These are phyloP conservation scores for Mycena galopus DNA, from an alignment of 768 basidiomycete species.

Conservation along the genomic window DNA sequence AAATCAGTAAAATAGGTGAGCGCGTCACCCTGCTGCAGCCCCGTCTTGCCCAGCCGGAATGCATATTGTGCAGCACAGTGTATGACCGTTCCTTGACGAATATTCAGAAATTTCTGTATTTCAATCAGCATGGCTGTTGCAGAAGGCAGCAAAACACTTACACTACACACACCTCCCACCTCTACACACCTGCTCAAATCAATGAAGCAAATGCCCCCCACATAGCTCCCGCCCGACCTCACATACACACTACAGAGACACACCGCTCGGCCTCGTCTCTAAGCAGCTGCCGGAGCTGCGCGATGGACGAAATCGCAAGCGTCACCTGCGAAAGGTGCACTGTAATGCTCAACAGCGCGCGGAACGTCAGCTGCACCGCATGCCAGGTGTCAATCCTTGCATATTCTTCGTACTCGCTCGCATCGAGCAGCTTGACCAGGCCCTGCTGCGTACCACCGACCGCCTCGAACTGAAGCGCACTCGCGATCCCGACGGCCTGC, in stretches of 20 bases:
- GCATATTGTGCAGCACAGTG: constrained; percentile 76
- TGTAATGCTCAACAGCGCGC: constrained; percentile 79
- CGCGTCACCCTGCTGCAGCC: constrained; percentile 54
- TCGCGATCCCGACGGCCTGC: constrained; percentile 64
- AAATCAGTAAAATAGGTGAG: constrained; percentile 55
- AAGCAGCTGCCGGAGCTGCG: constrained; percentile 81
- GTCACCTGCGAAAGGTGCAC: constrained; percentile 88
- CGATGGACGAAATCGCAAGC: constrained; percentile 77
- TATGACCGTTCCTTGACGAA: constrained; percentile 65
- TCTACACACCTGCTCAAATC: constrained; percentile 76
- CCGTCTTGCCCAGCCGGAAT: constrained; percentile 61
- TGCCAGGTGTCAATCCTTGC: constrained; percentile 76
- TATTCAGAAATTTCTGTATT: constrained; percentile 73
- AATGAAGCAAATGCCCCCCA: constrained; percentile 83
- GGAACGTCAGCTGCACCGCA: constrained; percentile 80
- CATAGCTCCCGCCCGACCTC: constrained; percentile 70
- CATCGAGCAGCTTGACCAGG: constrained; percentile 64
- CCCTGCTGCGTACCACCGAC: constrained; percentile 77
- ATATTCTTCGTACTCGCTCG: neutral
- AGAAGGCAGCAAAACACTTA: constrained; percentile 53
- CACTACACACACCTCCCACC: constrained; percentile 86
- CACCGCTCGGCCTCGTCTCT: constrained; percentile 83
- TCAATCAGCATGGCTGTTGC: neutral
- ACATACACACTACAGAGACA: constrained; percentile 76
- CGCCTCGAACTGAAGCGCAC: constrained; percentile 69